These are phyloP conservation scores for Aleurites moluccanus DNA, from an alignment of 441 rosid species.

Conservation along the genomic window DNA sequence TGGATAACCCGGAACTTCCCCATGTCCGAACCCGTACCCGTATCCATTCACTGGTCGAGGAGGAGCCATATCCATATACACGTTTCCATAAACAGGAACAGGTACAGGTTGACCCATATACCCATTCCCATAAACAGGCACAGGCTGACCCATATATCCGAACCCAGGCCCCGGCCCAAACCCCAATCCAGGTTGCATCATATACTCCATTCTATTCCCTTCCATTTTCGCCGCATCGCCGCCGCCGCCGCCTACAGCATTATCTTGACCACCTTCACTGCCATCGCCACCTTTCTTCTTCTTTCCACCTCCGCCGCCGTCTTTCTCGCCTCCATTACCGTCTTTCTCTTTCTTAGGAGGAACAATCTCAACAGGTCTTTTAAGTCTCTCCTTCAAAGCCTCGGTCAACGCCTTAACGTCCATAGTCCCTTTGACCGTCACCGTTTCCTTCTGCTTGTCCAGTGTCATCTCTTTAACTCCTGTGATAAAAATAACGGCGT, in stretches of 20 bases:
- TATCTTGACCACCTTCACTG: no score
- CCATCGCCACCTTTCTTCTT: neutral
- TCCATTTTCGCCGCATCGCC: conserved; percentile 30
- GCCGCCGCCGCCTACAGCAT: neutral
- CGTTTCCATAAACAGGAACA: conserved; percentile 8
- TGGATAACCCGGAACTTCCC: conserved; percentile 32
- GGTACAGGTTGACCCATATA: conserved; percentile 15
- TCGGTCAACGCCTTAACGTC: conserved; percentile 60
- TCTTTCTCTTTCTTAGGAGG: conserved; percentile 77
- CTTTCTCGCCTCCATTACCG: conserved; percentile 2
- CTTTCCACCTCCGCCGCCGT: conserved; percentile 19
- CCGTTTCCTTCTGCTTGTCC: conserved; percentile 63
- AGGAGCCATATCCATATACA: conserved; percentile 16
- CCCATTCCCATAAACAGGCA: conserved; percentile 19
- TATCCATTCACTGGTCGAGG: conserved; percentile 20
- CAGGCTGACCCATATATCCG: conserved; percentile 24
- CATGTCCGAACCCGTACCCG: conserved; percentile 20
- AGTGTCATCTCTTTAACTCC: conserved; percentile 55
- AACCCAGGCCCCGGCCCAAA: conserved; percentile 21
- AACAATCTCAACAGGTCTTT: conserved; percentile 63
- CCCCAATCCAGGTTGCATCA: conserved; percentile 38
- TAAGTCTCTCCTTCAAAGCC: conserved; percentile 50
- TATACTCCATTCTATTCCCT: conserved; percentile 45
- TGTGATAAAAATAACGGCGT: conserved; percentile 15
- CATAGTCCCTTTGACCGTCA: conserved; percentile 82